These are phyloP conservation scores for Phytopythium ostracodes DNA, from an alignment of 352 stramenopile genomes.

Conservation along the genomic window DNA sequence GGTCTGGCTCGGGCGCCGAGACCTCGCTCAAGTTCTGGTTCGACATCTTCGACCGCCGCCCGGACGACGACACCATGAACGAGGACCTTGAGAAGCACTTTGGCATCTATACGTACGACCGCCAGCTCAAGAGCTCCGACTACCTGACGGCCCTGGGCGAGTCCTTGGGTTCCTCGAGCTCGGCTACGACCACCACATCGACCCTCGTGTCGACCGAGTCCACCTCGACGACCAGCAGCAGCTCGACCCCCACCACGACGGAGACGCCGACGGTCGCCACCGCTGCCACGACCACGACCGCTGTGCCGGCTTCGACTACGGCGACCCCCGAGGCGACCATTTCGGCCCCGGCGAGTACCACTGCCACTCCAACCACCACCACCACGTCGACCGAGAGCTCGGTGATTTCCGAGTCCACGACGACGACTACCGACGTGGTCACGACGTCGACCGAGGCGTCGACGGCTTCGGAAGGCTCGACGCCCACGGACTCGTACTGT, in stretches of 20 bases:
- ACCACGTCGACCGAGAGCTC: neutral
- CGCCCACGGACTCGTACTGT: conserved; percentile 2
- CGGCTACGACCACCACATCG: neutral
- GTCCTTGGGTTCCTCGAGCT: neutral
- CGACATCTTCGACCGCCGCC: conserved; percentile 46
- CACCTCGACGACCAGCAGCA: neutral
- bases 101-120: conserved; percentile 47
- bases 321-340: neutral
- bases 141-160: conserved; percentile 15
- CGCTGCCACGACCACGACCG: neutral
- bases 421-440: neutral
- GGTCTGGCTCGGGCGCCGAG: conserved; percentile 18
- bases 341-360: neutral
- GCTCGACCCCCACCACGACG: neutral
- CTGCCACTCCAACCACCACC: neutral
- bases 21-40: conserved; percentile 54
- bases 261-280: neutral
- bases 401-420: neutral
- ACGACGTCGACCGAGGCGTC: neutral
- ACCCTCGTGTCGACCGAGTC: neutral
- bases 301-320: neutral
- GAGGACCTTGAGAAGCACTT: conserved; percentile 50
- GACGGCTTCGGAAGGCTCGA: neutral
- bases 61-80: conserved; percentile 33
- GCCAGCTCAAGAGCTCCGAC: conserved; percentile 32